phyloP scores from a whole-genome alignment of 2,329 filamentous ascomycete species.

The Epichloe hybrida region DNA sequence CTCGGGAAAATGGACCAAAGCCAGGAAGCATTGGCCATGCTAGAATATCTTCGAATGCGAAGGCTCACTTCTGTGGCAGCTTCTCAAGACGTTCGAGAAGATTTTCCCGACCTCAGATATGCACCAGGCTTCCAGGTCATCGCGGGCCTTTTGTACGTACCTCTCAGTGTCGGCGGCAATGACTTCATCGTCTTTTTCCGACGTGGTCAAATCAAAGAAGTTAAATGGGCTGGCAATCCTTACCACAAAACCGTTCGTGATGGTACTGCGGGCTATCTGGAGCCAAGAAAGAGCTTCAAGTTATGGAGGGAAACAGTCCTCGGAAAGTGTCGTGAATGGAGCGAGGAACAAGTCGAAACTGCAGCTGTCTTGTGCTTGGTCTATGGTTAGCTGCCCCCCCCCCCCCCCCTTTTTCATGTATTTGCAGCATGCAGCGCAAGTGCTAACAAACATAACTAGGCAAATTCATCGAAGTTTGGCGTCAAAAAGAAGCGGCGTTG shows the following conservation, averaged over 20 bases:
- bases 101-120: constrained; percentile 74
- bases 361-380: constrained; percentile 78
- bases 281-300: constrained; percentile 68
- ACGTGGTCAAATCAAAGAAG: constrained; percentile 59
- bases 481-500: constrained; percentile 74
- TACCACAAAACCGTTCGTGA: constrained; percentile 66
- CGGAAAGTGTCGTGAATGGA: constrained; percentile 77
- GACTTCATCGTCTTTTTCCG: constrained; percentile 91
- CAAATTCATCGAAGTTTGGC: constrained; percentile 84
- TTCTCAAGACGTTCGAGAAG: constrained; percentile 59
- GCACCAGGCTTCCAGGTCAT: constrained; percentile 65
- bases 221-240: constrained; percentile 77
- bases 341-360: constrained; percentile 77
- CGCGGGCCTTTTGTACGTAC: constrained; percentile 70
- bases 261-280: constrained; percentile 59
- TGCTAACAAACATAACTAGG: constrained; percentile 18
- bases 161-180: constrained; percentile 57
- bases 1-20: constrained; percentile 61
- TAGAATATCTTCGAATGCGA: constrained; percentile 72
- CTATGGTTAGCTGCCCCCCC: constrained; percentile 45
- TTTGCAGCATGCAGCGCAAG: not conserved
- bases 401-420: not conserved
- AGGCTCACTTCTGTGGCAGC: constrained; percentile 61
- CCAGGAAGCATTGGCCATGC: constrained; percentile 70
- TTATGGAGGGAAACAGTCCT: constrained; percentile 70